Base-by-base conservation (phyloP, 2,329 filamentous ascomycete genomes). In the Orbilia brochopaga region DNA sequence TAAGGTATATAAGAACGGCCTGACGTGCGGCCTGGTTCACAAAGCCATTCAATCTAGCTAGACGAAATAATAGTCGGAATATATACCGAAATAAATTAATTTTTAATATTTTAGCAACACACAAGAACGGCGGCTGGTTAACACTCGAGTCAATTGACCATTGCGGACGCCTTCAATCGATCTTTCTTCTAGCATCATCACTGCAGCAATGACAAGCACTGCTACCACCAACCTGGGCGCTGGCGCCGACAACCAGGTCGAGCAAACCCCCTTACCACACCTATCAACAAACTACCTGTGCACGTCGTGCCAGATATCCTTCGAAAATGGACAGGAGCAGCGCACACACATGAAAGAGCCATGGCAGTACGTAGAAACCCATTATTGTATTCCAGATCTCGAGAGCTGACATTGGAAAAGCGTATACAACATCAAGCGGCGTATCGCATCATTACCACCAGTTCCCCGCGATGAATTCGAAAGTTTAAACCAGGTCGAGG, bases 301-400 rank as follows among this genome's bases (percentile, higher is more conserved):
- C 60, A 59, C 51, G 58, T 59, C 73, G 53, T 76, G 75, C 57
- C 53, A 75, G 13, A 61, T 75, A 27, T 64, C 67, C 57, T 76
- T 76, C 48, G 8, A 69, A 58, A 62, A 73, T 67, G 58, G 74
- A 21, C 67, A 74, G 56, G 74, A 70, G 11, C 76, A 78, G 64
- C 69, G 76, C 17, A 57, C 35, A 54, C 77, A 78, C 58, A 78
- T 77, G 76, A 75, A 75, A 75, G 69, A 75, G 52, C 69, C 76
- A 48, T 78, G 77, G 77, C 77, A 78, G 76, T 77, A 77, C 17
- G 57, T 66, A 17, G 59, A 69, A 23, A 17, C 46, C 44, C 23
- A 30, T 13, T 17, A n/a, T 56, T 24, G 54, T 44, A 59, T 11
- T 19, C 13, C 53, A 60, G 50, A 61, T 54, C 11, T 69, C 17